phyloP scores from a whole-genome alignment of 2,329 filamentous ascomycete genomes.

The Cordyceps pruinosa region DNA sequence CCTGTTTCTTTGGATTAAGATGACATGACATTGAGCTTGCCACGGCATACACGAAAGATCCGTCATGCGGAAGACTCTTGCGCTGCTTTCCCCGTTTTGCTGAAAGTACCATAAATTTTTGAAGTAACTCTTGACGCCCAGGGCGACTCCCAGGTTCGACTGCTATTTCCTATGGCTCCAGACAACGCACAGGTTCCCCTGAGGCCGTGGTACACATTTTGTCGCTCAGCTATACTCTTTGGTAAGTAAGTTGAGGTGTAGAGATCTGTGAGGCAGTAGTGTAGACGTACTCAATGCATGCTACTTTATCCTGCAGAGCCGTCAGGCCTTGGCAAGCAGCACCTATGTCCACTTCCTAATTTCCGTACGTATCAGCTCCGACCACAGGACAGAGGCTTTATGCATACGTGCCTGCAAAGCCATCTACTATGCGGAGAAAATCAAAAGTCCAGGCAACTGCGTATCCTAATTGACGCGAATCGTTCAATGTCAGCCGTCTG shows the following conservation, averaged over 20 bases:
- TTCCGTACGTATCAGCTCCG: background rate
- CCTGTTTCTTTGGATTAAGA: background rate
- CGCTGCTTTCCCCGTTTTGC: background rate
- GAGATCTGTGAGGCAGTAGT: no score
- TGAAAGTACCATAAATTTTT: background rate
- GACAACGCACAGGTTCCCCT: background rate
- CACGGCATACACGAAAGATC: background rate
- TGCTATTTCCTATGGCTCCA: background rate
- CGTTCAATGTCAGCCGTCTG: no score
- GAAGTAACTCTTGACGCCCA: background rate
- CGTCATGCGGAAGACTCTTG: background rate
- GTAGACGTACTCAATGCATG: no score
- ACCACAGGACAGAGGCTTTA: background rate
- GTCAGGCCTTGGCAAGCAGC: background rate
- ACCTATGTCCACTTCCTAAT: background rate
- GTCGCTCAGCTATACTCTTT: slow-evolving; percentile 2
- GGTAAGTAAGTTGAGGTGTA: background rate
- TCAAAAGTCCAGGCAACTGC: no score
- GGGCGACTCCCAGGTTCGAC: background rate
- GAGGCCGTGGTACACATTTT: background rate
- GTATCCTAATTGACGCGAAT: no score
- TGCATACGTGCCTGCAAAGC: background rate
- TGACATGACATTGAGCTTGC: slow-evolving; percentile 2
- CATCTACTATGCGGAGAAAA: background rate
- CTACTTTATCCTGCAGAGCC: background rate